Base-by-base conservation (phyloP, 176 grass and related monocot genomes). In the Carex kokanica region DNA sequence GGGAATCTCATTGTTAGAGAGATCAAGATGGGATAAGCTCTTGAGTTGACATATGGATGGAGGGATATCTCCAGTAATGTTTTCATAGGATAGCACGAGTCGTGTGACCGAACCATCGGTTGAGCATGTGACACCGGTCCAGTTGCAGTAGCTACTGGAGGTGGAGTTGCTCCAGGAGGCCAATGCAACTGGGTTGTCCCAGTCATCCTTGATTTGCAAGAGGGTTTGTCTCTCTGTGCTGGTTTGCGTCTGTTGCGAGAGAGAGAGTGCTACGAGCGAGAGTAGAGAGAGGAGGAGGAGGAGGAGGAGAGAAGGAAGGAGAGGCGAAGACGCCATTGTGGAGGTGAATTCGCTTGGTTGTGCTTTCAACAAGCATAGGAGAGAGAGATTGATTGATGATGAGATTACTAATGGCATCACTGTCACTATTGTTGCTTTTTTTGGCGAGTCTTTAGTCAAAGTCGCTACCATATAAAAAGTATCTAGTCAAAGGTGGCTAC, bases 91-190 rank as follows among this genome's bases (percentile, higher is more conserved):
- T 63, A 98, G 78, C 45, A 51, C 9, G 83, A 98, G 89, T 2
- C 0, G 1, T 1, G 79, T 32, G 84, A 98, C 86, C 10, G 23
- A 73, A 8, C 84, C 84, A 8, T 86, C 32, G 15, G 72, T 6
- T 61, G 88, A 83, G 84, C 92, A 94, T 2, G 11, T 1, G 25
- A 98, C 81, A 34, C 84, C 59, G 0, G 57, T 55, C 95, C 95
- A 98, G 18, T 12, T 9, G 89, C 92, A 94, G 87, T 88, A 71
- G 40, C 54, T 47, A 52, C 11, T 13, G 17, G 73, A 27, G 18
- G 55, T 43, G 51, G 73, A 55, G 68, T 24, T 56, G 72, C 18
- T 83, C 92, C 95, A 92, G 14, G 70, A 57, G 49, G 87, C 60
- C 40, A 98, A 89, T 43, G 8, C 63, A 0, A 79, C 0, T 54